Conservation (phyloP, 2,329 filamentous ascomycete genomes). For the Beauveria varroae region DNA sequence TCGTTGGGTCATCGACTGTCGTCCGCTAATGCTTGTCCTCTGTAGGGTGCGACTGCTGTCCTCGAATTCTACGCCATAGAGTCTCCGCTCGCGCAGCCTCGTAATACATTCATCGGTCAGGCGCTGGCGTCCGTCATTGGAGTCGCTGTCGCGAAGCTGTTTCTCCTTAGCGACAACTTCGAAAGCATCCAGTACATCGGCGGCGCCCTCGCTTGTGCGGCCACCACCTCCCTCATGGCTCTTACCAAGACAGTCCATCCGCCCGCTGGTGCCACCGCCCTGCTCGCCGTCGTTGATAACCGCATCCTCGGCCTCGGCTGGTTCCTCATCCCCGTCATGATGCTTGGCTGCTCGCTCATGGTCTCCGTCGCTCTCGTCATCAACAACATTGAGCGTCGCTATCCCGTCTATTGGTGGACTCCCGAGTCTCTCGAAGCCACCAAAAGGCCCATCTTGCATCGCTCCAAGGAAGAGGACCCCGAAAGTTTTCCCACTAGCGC, state of each 20-base stretch:
- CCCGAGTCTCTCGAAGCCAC: conserved; percentile 24
- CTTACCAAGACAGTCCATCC: conserved; percentile 67
- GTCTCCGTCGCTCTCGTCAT: conserved; percentile 53
- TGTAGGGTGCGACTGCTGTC: conserved; percentile 65
- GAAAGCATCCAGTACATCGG: conserved; percentile 54
- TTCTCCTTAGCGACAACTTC: conserved; percentile 41
- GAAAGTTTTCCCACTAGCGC: neutral
- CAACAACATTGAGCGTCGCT: conserved; percentile 62
- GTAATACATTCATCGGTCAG: conserved; percentile 62
- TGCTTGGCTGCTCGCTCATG: conserved; percentile 56
- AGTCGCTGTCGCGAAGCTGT: conserved; percentile 57
- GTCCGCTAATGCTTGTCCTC: neutral
- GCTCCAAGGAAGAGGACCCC: conserved; percentile 7
- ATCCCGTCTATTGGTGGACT: conserved; percentile 66
- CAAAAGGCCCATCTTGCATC: conserved; percentile 5
- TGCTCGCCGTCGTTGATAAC: conserved; percentile 57
- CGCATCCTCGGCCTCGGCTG: conserved; percentile 54
- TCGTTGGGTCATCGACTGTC: too few species aligned
- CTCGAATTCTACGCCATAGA: conserved; percentile 66
- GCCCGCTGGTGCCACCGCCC: conserved; percentile 65
- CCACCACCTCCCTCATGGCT: conserved; percentile 57
- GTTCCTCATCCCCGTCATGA: conserved; percentile 56
- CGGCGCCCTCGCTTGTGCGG: conserved; percentile 57
- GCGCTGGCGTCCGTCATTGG: conserved; percentile 54
- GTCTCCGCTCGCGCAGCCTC: conserved; percentile 65